Base-by-base conservation (phyloP, 192 early-diverging fungal species). In the Thamnidium elegans region DNA sequence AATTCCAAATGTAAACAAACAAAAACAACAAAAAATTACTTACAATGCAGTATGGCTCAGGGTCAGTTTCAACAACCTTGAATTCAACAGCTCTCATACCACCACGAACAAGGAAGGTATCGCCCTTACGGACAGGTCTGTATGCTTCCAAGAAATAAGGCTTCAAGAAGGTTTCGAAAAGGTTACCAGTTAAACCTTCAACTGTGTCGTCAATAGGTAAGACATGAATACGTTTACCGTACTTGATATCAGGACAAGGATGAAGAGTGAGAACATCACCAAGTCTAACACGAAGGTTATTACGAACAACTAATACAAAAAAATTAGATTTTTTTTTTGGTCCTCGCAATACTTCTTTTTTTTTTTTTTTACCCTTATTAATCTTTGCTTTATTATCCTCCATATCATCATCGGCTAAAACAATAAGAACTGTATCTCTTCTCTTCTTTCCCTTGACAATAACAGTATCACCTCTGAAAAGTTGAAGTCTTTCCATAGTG, bases 21-120 rank as follows among this genome's bases (percentile, higher is more conserved):
- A 39, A 39, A 39, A 39, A 9, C 1, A 9, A 39, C 9, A 39
- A 19, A 6, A 15, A 11, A 17, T 51, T 45, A 85, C 85, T 81
- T 81, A 92, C 94, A 77, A 96, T 97, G 78, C 95, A 97, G 80
- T 95, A 99, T 36, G 94, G 93, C 15, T 89, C 86, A 19, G 95
- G 96, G 48, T 98, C 97, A 7, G 84, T 87, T 70, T 97, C 94
- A 30, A 99, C 90, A 19, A 99, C 88, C 81, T 99, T 99, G 87
- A 99, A 99, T 79, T 99, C 97, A 9, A 99, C 97, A 23, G 92
- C 91, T 51, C 97, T 80, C 97, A 99, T 99, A 61, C 89, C 92
- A 55, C 91, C 97, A 55, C 94, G 84, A 42, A 97, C 94, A 63
- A 95, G 70, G 81, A 99, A 99, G 43, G 86, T 73, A 75, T 99